These are phyloP conservation scores for Huntiella moniliformis DNA, from an alignment of 2,329 filamentous ascomycete species.

Conservation along the genomic window DNA sequence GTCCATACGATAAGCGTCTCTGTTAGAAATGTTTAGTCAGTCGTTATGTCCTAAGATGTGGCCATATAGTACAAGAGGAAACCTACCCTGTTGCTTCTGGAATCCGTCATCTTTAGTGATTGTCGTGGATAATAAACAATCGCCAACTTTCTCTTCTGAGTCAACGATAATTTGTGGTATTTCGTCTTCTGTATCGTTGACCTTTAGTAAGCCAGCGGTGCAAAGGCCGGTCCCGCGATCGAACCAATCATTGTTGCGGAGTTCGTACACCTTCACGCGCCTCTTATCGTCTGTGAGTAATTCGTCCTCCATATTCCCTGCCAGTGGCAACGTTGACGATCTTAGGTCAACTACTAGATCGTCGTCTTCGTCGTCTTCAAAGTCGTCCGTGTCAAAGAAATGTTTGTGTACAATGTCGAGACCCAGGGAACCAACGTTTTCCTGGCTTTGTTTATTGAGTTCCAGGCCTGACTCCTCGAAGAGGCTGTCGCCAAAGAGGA, in stretches of 20 bases:
- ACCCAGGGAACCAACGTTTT: too few species aligned
- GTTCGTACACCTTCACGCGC: conserved; percentile 96
- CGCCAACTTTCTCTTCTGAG: conserved; percentile 76
- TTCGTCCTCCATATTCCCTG: conserved; percentile 15
- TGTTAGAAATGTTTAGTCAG: conserved; percentile 19
- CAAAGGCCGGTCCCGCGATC: conserved; percentile 95
- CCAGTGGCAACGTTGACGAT: too few species aligned
- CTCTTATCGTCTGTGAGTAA: conserved; percentile 34
- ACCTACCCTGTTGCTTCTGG: conserved; percentile 85
- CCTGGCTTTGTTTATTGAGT: too few species aligned
- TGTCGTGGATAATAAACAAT: conserved; percentile 69
- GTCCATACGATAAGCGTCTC: conserved; percentile 98
- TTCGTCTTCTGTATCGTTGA: conserved; percentile 43
- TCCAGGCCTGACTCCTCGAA: conserved; percentile 23
- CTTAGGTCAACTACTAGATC: too few species aligned
- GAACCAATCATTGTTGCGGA: conserved; percentile 98
- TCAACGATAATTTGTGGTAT: conserved; percentile 79
- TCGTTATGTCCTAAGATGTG: not conserved
- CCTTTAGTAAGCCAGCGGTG: conserved; percentile 50
- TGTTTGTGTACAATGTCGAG: too few species aligned
- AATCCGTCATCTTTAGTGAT: conserved; percentile 91
- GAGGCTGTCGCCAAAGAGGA: conserved; percentile 12
- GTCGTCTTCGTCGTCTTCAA: too few species aligned
- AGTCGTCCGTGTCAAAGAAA: too few species aligned
- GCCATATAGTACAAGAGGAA: not conserved